Conservation (phyloP, 2,329 filamentous ascomycete genomes). For the Fusarium fracticaudum region DNA sequence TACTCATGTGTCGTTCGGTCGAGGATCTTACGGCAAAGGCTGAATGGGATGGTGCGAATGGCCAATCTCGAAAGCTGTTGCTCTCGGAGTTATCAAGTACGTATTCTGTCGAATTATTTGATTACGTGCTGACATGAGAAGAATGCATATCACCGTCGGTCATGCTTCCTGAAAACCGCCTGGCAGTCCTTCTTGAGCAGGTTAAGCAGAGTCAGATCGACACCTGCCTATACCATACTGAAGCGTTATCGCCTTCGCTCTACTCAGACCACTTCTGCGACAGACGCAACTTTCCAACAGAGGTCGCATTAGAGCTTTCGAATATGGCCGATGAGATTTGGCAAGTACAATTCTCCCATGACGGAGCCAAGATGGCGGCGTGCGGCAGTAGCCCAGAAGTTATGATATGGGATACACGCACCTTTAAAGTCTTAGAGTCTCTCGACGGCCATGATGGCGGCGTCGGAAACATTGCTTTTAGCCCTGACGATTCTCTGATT, state of each 20-base stretch:
- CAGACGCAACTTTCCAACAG: conserved; percentile 79
- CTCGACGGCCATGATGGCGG: conserved; percentile 74
- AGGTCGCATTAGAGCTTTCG: conserved; percentile 74
- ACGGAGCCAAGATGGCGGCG: conserved; percentile 83
- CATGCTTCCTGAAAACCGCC: conserved; percentile 93
- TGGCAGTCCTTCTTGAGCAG: conserved; percentile 82
- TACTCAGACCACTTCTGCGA: conserved; percentile 92
- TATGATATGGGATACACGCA: conserved; percentile 81
- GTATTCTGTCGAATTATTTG: conserved; percentile 40
- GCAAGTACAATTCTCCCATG: conserved; percentile 89
- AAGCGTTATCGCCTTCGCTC: conserved; percentile 78
- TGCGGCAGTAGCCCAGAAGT: conserved; percentile 80
- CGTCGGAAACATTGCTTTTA: conserved; percentile 88
- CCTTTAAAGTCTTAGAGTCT: conserved; percentile 71
- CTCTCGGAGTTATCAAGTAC: conserved; percentile 86
- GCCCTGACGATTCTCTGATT: conserved; percentile 86
- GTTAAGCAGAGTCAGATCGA: conserved; percentile 86
- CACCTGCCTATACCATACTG: conserved; percentile 90
- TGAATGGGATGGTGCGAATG: conserved; percentile 84
- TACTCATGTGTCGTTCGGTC: conserved; percentile 86
- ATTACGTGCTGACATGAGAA: conserved; percentile 54
- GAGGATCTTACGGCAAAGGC: conserved; percentile 81
- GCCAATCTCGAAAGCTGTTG: conserved; percentile 76
- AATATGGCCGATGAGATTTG: conserved; percentile 87
- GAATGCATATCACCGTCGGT: conserved; percentile 93